Conservation (phyloP, 192 early-diverging fungal genomes). For the Spizellomyces punctatus region DNA sequence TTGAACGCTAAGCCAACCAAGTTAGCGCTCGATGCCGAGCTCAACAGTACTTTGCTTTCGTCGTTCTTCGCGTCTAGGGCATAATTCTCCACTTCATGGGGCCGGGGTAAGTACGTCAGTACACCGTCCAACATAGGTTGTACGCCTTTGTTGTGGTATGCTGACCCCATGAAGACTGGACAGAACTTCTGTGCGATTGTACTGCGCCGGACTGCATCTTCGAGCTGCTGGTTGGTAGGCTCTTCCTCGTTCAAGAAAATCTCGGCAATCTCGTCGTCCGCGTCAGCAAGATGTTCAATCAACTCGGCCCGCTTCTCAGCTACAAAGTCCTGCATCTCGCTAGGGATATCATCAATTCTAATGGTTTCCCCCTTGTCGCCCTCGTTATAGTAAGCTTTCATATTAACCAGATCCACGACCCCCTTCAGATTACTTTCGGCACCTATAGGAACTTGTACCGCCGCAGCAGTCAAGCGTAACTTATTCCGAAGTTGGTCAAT, state of each 20-base stretch:
- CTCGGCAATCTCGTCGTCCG: constrained; percentile 88
- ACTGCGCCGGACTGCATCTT: constrained; percentile 70
- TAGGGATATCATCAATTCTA: constrained; percentile 49
- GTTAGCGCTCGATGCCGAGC: constrained; percentile 57
- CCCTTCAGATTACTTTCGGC: constrained; percentile 85
- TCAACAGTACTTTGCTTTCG: constrained; percentile 44
- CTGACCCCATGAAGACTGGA: constrained; percentile 89
- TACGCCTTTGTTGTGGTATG: constrained; percentile 90
- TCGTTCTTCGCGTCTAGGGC: constrained; percentile 46
- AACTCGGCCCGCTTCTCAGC: constrained; percentile 69
- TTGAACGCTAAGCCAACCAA: constrained; percentile 94
- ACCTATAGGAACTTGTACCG: constrained; percentile 70
- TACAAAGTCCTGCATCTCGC: constrained; percentile 38
- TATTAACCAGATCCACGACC: constrained; percentile 86
- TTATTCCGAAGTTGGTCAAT: constrained; percentile 62
- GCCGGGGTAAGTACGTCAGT: constrained; percentile 82
- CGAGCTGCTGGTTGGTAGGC: constrained; percentile 72
- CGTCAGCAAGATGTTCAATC: constrained; percentile 82
- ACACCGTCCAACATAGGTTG: constrained; percentile 94
- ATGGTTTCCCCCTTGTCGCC: constrained; percentile 83
- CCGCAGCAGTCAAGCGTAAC: constrained; percentile 49
- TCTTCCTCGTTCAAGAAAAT: constrained; percentile 74
- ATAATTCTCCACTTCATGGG: constrained; percentile 62
- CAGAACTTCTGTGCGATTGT: constrained; percentile 72
- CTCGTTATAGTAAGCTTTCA: constrained; percentile 89